Percentiles rank a stretch among this genome's conserved stretches.
phyloP scores from a whole-genome alignment of 345 rosid genomes.

The Psidium friedrichsthalianum region DNA sequence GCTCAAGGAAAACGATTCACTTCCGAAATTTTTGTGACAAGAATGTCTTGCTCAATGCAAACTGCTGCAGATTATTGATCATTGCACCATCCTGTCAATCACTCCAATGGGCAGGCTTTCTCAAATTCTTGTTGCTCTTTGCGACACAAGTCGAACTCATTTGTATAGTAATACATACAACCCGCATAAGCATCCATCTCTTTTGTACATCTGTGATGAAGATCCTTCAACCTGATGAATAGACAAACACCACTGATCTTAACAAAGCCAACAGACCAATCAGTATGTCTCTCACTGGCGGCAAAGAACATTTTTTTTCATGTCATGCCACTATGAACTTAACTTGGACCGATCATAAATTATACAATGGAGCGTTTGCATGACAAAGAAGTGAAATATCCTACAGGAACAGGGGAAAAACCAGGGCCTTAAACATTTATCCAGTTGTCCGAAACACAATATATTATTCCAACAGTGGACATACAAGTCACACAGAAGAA shows the following conservation, averaged over 20 bases:
- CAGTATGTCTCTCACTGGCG: background rate
- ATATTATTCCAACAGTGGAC: background rate
- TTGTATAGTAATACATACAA: constrained; percentile 93
- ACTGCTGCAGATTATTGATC: constrained; percentile 31
- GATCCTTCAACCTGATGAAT: constrained; percentile 66
- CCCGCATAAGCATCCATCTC: constrained; percentile 91
- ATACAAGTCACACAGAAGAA: background rate
- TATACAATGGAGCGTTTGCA: background rate
- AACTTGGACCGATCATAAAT: background rate
- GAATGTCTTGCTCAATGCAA: constrained; percentile 1
- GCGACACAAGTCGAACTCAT: constrained; percentile 94
- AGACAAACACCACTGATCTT: background rate
- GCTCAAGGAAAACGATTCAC: background rate
- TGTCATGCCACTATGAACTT: background rate
- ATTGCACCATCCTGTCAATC: constrained; percentile 12
- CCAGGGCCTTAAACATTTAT: background rate
- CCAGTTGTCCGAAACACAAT: background rate
- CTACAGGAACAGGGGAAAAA: background rate
- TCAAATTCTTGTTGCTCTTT: constrained; percentile 93
- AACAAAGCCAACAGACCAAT: background rate
- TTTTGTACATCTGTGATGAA: constrained; percentile 78
- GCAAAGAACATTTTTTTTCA: no score
- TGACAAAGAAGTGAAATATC: background rate
- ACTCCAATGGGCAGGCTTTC: constrained; percentile 82
- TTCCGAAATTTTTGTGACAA: background rate